phyloP scores from a whole-genome alignment of 768 basidiomycete genomes.

The Trametes gibbosa region DNA sequence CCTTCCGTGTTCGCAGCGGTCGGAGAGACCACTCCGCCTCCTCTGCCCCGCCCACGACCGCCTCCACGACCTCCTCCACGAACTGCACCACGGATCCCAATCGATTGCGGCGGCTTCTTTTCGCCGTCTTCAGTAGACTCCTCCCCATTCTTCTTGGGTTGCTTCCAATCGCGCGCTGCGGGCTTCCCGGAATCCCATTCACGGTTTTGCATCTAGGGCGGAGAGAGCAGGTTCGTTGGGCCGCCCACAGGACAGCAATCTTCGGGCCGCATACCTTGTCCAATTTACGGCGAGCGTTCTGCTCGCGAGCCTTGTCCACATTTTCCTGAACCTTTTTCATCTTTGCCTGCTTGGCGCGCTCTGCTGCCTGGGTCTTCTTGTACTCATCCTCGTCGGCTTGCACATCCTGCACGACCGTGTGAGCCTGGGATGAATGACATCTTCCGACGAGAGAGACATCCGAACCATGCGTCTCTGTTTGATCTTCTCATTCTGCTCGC shows the following conservation, averaged over 20 bases:
- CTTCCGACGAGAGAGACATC: background rate
- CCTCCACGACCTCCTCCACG: slow-evolving; percentile 25
- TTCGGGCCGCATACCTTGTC: slow-evolving; percentile 45
- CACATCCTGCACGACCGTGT: slow-evolving; percentile 53
- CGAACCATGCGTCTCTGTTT: slow-evolving; percentile 63
- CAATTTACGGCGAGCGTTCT: slow-evolving; percentile 78
- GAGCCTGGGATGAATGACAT: background rate
- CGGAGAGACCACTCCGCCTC: slow-evolving; percentile 11
- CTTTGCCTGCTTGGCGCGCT: slow-evolving; percentile 55
- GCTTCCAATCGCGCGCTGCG: slow-evolving; percentile 24
- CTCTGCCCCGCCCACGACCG: slow-evolving; percentile 22
- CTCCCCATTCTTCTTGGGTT: slow-evolving; percentile 11
- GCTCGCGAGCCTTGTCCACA: slow-evolving; percentile 68
- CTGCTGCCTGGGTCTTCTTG: slow-evolving; percentile 62
- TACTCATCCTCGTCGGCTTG: slow-evolving; percentile 81
- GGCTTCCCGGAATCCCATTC: slow-evolving; percentile 85
- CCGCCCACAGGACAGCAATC: background rate
- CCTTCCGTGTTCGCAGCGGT: slow-evolving; percentile 10
- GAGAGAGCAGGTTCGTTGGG: background rate
- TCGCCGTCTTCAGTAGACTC: slow-evolving; percentile 12
- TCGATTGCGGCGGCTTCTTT: slow-evolving; percentile 15
- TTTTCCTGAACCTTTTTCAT: slow-evolving; percentile 66
- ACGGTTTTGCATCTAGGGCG: slow-evolving; percentile 49
- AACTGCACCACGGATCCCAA: slow-evolving; percentile 27
- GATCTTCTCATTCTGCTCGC: slow-evolving; percentile 74